Evolutionary conservation across 2,329 filamentous ascomycete species (phyloP), one percentile per base, ranked within the genome.

Genomic region (Leptodontidium sp.): DNA sequence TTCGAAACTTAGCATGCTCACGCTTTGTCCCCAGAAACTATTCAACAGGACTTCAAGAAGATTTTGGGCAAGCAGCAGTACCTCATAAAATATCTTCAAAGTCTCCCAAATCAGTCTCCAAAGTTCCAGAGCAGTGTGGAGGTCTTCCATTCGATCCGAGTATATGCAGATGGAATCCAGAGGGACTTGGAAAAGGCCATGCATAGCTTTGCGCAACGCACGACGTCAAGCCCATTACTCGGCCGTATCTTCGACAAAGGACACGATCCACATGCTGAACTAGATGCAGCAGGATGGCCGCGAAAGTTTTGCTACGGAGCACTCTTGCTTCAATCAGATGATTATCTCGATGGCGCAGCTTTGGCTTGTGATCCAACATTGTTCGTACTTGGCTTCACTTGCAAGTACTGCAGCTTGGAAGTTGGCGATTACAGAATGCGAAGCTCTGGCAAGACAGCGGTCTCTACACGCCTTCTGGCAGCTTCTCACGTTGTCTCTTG

Each of bases 311-410:
- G 52, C 29, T 55, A 55, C 29, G 52, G 52, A 26, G 52, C 52
- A 29, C 29, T 55, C 21, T 55, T 55, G 52, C 52, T 55, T 29
- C 52, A 55, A 55, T 55, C 52, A 55, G 52, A 55, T 17, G 52
- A 55, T 55, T 26, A 26, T 55, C 29, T 55, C 5, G 52, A 29
- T 17, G 52, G 52, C 52, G n/a, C 21, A 29, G 29, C 52, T 12
- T 55, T 55, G 52, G 52, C 52, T 29, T 26, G 29, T 55, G 52
- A 55, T 17, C 52, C 52, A 14, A 11, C 24, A 35, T 35, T 55
- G 9, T 55, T 29, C 24, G 29, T 55, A 14, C 52, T 55, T 29
- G 52, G 52, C 52, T 55, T 55, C 52, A 55, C 24, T 29, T 55
- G 52, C 52, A 55, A 55, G 52, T 55, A 55, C 52, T 55, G 52